phyloP scores from a whole-genome alignment of 805 yeast genomes.

The Cyberlindnera saturnus region DNA sequence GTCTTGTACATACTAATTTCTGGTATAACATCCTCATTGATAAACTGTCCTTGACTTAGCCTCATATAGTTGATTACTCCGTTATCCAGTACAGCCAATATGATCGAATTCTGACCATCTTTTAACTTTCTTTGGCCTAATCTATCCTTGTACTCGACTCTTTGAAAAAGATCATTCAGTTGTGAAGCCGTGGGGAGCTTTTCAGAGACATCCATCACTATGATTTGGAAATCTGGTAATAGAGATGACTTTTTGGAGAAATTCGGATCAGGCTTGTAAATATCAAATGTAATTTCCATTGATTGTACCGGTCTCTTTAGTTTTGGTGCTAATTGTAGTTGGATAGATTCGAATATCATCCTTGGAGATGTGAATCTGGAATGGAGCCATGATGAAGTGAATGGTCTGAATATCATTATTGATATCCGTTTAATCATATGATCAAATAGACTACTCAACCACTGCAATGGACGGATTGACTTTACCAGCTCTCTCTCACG shows the following conservation, averaged over 20 bases:
- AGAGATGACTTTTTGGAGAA: slow-evolving; percentile 71
- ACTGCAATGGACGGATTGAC: too few species aligned
- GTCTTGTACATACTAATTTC: background rate
- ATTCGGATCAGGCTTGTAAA: slow-evolving; percentile 77
- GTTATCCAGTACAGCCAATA: slow-evolving; percentile 66
- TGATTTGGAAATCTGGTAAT: slow-evolving; percentile 67
- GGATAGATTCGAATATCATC: slow-evolving; percentile 27
- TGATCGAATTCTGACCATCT: slow-evolving; percentile 43
- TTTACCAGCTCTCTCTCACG: background rate
- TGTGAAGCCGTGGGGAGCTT: slow-evolving; percentile 43
- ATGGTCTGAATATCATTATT: background rate
- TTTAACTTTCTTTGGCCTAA: slow-evolving; percentile 31
- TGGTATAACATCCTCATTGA: slow-evolving; percentile 25
- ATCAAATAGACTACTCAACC: too few species aligned
- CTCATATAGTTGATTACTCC: slow-evolving; percentile 69
- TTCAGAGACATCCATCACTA: slow-evolving; percentile 45
- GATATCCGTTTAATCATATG: too few species aligned
- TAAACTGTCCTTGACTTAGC: slow-evolving; percentile 45
- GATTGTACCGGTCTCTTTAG: slow-evolving; percentile 8
- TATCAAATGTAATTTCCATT: slow-evolving; percentile 39
- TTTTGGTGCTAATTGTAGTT: slow-evolving; percentile 14
- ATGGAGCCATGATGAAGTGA: slow-evolving; percentile 11
- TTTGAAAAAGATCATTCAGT: slow-evolving; percentile 30
- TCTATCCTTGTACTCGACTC: slow-evolving; percentile 4
- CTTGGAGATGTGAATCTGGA: slow-evolving; percentile 20